Evolutionary conservation across 2,329 filamentous ascomycete species (phyloP).

Genomic region (Xylaria sp.): DNA sequence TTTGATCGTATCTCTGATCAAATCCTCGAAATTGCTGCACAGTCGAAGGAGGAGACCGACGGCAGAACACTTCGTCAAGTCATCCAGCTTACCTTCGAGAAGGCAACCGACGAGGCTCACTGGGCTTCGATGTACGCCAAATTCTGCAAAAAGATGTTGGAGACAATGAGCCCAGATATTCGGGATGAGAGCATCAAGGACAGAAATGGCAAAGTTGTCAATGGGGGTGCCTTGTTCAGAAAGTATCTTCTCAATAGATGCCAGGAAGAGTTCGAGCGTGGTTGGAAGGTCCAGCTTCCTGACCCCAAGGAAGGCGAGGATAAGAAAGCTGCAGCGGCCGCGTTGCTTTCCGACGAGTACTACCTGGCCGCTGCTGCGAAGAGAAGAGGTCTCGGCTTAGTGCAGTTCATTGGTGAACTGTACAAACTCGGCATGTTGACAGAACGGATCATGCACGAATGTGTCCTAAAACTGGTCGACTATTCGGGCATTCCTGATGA

Average conservation of each 20-base stretch:
- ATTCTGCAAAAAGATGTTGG: constrained; percentile 97
- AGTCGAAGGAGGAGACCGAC: constrained; percentile 95
- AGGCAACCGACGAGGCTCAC: constrained; percentile 97
- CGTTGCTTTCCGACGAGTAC: constrained; percentile 94
- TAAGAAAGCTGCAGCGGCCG: constrained; percentile 74
- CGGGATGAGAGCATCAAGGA: constrained; percentile 95
- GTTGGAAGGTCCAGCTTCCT: constrained; percentile 91
- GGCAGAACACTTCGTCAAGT: constrained; percentile 96
- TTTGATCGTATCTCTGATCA: constrained; percentile 85
- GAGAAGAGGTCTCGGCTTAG: constrained; percentile 94
- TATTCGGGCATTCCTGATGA: constrained; percentile 94
- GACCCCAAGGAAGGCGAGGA: constrained; percentile 70
- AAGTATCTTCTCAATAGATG: constrained; percentile 99
- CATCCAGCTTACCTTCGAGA: constrained; percentile 98
- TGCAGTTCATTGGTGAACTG: constrained; percentile 98
- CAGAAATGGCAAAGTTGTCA: constrained; percentile 87
- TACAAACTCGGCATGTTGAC: constrained; percentile 99
- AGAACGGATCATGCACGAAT: constrained; percentile 99
- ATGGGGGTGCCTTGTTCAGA: constrained; percentile 93
- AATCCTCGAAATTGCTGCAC: constrained; percentile 89
- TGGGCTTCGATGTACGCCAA: constrained; percentile 99
- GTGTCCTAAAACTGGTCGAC: constrained; percentile 95
- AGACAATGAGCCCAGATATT: constrained; percentile 93
- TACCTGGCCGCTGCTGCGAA: constrained; percentile 94
- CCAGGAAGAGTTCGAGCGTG: constrained; percentile 98